Base-by-base conservation (phyloP, 768 basidiomycete species). In the Collybia sp. region DNA sequence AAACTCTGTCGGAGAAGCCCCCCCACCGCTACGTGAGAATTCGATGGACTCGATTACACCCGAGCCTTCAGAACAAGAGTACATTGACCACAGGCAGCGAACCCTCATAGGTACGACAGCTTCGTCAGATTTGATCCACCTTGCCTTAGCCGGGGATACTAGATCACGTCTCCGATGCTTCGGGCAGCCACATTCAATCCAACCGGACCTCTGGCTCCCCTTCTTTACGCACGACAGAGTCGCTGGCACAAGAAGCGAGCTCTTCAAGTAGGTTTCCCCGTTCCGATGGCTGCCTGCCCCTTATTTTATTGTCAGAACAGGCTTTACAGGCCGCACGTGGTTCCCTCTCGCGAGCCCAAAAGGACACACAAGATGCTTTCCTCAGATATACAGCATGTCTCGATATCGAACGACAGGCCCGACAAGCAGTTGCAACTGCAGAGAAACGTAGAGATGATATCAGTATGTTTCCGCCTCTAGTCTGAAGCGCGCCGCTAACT, bases 401-500 rank as follows among this genome's bases (percentile, higher is more conserved):
- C 13, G 84, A 88, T 55, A 66, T 77, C 10, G 85, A 88, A 57
- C 69, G 71, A 36, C 80, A 81, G 59, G 84, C 85, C 40, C 72
- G 80, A 54, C 77, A 79, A 53, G 79, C 82, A 48, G 80, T 87
- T 10, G 61, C 61, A 5, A 67, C 77, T 45, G 81, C 82, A 44
- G 85, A 87, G 55, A 83, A 82, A 60, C 79, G 82, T 40, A 76
- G 83, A 52, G 85, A 87, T 55, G 82, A 83, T 47, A 72, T 79
- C 58, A 76, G 78, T 79, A 53, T 56, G 72, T 46, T 30, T n/a
- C n/a, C 51, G 38, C 15, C 38, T 45, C 50, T 41, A 31, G 41
- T 52, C 44, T 42, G 42, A 33, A 38, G 45, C 20, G 30, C 47
- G 15, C 40, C 47, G 16, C 51, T 56, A 53, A 56, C 44, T 47